phyloP scores from a whole-genome alignment of 2,329 filamentous ascomycete species.

The Diaporthe citriasiana region DNA sequence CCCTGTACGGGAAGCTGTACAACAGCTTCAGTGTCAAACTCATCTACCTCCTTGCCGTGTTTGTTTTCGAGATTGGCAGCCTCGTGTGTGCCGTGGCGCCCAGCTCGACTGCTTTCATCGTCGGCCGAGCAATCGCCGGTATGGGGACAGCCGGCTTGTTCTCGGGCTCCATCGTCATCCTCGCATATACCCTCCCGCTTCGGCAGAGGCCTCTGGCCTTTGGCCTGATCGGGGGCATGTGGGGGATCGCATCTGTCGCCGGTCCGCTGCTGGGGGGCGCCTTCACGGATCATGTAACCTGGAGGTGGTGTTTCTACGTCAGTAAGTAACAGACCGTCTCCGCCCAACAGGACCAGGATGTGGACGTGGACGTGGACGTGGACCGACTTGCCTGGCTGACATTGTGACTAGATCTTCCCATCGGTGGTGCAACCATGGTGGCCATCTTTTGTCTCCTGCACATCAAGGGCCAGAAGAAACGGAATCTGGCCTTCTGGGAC shows the following conservation, averaged over 20 bases:
- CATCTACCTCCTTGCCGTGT: conserved; percentile 57
- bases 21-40: conserved; percentile 64
- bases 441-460: conserved; percentile 64
- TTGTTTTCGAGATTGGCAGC: conserved; percentile 52
- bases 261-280: conserved; percentile 66
- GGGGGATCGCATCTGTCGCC: conserved; percentile 63
- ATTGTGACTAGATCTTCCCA: conserved; percentile 52
- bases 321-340: conserved; percentile 26
- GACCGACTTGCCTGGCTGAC: conserved; percentile 6
- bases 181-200: conserved; percentile 65
- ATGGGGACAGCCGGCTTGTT: conserved; percentile 66
- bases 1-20: conserved; percentile 65
- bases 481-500: conserved; percentile 50
- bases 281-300: conserved; percentile 63
- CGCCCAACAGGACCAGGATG: neutral
- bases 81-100: conserved; percentile 60
- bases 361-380: neutral
- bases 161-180: conserved; percentile 64
- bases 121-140: conserved; percentile 66
- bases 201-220: conserved; percentile 67
- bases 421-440: conserved; percentile 61
- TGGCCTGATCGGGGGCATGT: conserved; percentile 68
- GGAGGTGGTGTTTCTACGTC: conserved; percentile 67
- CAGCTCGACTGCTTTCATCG: conserved; percentile 62
- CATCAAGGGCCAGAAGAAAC: conserved; percentile 53